Percentiles rank a stretch among this genome's conserved stretches.
Conservation (phyloP, 768 basidiomycete genomes). For the Sporobolomyces pararoseus region DNA sequence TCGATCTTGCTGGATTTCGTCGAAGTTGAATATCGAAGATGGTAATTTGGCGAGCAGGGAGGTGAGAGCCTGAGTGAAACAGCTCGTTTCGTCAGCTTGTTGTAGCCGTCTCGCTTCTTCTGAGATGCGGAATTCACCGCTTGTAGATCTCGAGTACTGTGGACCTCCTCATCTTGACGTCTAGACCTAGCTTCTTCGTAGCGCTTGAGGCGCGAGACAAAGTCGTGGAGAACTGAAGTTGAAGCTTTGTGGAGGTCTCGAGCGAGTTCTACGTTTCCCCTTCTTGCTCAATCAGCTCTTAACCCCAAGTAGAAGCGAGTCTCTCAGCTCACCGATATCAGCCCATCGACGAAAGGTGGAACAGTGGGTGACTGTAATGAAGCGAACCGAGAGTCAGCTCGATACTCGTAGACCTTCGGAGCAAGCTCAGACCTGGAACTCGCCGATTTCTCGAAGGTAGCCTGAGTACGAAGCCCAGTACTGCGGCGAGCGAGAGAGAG, state of each 20-base stretch:
- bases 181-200: slow-evolving; percentile 4
- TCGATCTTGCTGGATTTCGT: background rate
- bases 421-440: background rate
- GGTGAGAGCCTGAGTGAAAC: background rate
- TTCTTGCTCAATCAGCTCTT: background rate
- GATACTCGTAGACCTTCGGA: background rate
- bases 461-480: slow-evolving; percentile 21
- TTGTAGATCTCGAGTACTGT: background rate
- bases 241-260: slow-evolving; percentile 15
- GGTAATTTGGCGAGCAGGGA: background rate
- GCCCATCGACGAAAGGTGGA: slow-evolving; percentile 19
- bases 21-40: background rate
- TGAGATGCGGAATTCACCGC: background rate
- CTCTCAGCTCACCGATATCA: slow-evolving; percentile 9
- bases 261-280: slow-evolving; percentile 14
- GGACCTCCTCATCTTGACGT: background rate
- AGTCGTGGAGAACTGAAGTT: background rate
- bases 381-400: background rate
- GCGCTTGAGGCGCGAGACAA: background rate
- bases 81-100: background rate
- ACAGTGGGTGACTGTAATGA: slow-evolving; percentile 13
- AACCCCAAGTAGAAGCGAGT: background rate
- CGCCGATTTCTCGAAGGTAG: slow-evolving; percentile 25
- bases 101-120: background rate
- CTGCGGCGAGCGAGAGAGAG: slow-evolving; percentile 18